Conservation (phyloP, 2,329 filamentous ascomycete genomes). For the Trichoderma harzianum region DNA sequence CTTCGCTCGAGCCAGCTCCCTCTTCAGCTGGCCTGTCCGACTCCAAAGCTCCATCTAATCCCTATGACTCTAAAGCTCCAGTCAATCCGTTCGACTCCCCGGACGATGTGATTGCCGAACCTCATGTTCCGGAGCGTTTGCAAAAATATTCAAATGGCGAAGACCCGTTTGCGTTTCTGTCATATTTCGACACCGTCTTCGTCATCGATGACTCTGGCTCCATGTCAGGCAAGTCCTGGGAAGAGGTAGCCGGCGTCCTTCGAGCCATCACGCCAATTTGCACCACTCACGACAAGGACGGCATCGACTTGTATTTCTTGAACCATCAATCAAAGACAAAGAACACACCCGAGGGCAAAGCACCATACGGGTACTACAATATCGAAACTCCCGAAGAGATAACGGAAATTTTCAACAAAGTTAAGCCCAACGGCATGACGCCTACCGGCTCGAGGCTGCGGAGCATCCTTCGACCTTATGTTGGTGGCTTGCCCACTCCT, state of each 20-base stretch:
- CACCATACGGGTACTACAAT: conserved; percentile 58
- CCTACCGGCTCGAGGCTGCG: conserved; percentile 71
- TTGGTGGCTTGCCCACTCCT: conserved; percentile 39
- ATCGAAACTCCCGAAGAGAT: conserved; percentile 59
- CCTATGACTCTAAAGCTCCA: neutral
- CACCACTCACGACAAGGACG: conserved; percentile 73
- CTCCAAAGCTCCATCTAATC: neutral
- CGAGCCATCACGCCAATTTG: conserved; percentile 77
- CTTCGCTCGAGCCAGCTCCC: neutral
- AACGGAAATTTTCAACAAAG: conserved; percentile 64
- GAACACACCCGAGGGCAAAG: conserved; percentile 37
- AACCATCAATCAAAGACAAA: conserved; percentile 56
- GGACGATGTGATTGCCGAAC: neutral
- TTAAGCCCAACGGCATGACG: conserved; percentile 64
- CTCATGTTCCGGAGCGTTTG: conserved; percentile 21
- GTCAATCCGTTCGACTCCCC: conserved; percentile 10
- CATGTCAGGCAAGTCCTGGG: conserved; percentile 77
- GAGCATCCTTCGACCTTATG: conserved; percentile 70
- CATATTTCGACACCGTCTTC: conserved; percentile 80
- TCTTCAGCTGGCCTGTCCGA: neutral
- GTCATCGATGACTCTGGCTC: conserved; percentile 89
- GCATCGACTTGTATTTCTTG: conserved; percentile 88
- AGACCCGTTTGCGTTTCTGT: conserved; percentile 72
- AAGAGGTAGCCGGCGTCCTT: conserved; percentile 68
- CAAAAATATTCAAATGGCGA: conserved; percentile 45